Evolutionary conservation across 768 basidiomycete species (phyloP), one percentile per base, ranked within the genome.

Genomic region (Austroboletus festivus): DNA sequence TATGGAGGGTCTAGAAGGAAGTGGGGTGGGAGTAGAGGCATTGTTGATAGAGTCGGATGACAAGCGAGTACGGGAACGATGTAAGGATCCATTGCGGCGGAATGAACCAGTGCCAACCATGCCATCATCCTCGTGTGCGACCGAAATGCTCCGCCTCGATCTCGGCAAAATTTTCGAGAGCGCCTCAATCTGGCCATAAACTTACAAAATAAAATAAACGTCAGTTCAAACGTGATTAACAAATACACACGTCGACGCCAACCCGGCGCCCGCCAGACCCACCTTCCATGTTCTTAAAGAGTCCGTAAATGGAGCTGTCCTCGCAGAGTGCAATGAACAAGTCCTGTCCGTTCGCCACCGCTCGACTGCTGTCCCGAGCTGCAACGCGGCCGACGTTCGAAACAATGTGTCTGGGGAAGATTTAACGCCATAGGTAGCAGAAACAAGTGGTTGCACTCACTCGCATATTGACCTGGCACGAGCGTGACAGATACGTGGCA

Each of bases 271-370:
- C 7, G 15, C 46, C 22, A 31, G 22, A 44, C 77, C 55, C 55
- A 90, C 93, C 87, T 73, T 87, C 81, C 88, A 94, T 89, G 20
- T 79, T 75, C 68, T 83, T 89, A 71, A 94, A 93, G 50, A 89
- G 76, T 22, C 79, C 80, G 70, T 92, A 96, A 41, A 95, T 80
- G 41, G 83, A 75, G 56, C 89, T 85, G 68, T 96, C 94, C 69
- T 96, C 94, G 52, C 90, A 93, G 15, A 96, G 74, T 1, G 92
- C 92, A 16, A 83, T 76, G 64, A 92, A 93, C 38, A 97, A 71
- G 65, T 96, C 93, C 51, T 89, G 82, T 9, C 81, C 74, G 10
- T 81, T 84, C 20, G 93, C 93, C 20, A 71, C 73, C 4, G 85
- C 78, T 42, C 86, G 80, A 59, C 86, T 86, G 55, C 91, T 89